phyloP scores from a whole-genome alignment of 805 yeast genomes.

The Yamadazyma kitorensis region DNA sequence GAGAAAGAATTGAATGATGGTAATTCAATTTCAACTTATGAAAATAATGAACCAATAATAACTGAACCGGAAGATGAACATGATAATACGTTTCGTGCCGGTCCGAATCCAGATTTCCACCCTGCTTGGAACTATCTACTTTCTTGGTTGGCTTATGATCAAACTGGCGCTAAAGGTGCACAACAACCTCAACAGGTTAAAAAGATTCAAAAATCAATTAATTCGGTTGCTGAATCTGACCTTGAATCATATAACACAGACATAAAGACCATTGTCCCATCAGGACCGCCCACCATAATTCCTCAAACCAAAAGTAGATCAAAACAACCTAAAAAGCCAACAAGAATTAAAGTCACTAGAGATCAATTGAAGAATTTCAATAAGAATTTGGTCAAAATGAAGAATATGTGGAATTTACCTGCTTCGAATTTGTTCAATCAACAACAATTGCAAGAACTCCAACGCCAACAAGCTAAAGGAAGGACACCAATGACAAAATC shows the following conservation, averaged over 20 bases:
- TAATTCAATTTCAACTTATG: too few species aligned
- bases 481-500: slow-evolving; percentile 5
- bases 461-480: slow-evolving; percentile 1
- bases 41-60: slow-evolving; percentile 4
- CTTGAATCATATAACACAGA: too few species aligned
- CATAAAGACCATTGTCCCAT: slow-evolving; percentile 2
- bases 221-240: background rate
- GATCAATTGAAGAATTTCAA: slow-evolving; percentile 13
- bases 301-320: background rate
- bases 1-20: background rate
- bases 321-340: background rate
- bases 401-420: slow-evolving; percentile 33
- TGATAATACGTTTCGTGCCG: slow-evolving; percentile 10
- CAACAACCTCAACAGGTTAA: slow-evolving; percentile 2
- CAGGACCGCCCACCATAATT: background rate
- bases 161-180: slow-evolving; percentile 2
- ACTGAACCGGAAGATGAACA: slow-evolving; percentile 4
- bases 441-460: too few species aligned
- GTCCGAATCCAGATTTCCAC: slow-evolving; percentile 24
- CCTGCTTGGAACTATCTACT: slow-evolving; percentile 38
- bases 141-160: slow-evolving; percentile 36
- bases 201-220: background rate
- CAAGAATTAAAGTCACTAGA: slow-evolving; percentile 10
- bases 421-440: slow-evolving; percentile 19
- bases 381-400: slow-evolving; percentile 17